A percentile compares a stretch with the other conserved stretches of the same genome.
Conservation (phyloP, 805 yeast genomes). For the Deakozyma indianensis region DNA sequence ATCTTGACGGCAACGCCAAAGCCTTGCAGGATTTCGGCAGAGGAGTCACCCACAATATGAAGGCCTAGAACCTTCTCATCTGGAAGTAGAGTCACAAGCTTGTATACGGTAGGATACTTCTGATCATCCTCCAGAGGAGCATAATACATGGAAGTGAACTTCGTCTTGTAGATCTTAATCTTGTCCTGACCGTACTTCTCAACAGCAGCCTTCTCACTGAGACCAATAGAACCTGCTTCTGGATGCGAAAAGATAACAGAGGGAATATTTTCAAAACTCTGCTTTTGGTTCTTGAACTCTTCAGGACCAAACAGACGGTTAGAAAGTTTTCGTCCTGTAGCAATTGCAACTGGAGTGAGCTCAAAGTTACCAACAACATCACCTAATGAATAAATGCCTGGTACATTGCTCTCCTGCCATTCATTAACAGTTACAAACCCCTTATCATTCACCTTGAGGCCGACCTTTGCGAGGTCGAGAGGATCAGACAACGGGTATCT, state of each 20-base stretch:
- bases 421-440: conserved; percentile 72
- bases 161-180: conserved; percentile 68
- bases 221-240: conserved; percentile 89
- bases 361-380: conserved; percentile 90
- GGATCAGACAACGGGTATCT: conserved; percentile 56
- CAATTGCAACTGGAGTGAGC: conserved; percentile 96
- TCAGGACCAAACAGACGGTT: conserved; percentile 84
- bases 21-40: conserved; percentile 92
- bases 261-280: conserved; percentile 78
- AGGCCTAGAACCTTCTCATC: conserved; percentile 92
- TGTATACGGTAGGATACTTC: conserved; percentile 81
- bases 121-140: conserved; percentile 55
- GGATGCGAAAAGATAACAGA: conserved; percentile 98
- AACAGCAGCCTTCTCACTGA: conserved; percentile 65
- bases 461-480: conserved; percentile 64
- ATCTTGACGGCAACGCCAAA: conserved; percentile 96
- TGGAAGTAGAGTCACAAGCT: conserved; percentile 60
- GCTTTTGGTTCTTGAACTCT: conserved; percentile 54
- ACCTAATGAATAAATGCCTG: conserved; percentile 72
- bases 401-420: conserved; percentile 66
- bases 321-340: conserved; percentile 89
- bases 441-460: conserved; percentile 43
- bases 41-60: conserved; percentile 81
- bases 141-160: conserved; percentile 84
- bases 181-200: conserved; percentile 67